phyloP scores from a whole-genome alignment of 495 filamentous ascomycete species.

The Daldinia vernicosa region DNA sequence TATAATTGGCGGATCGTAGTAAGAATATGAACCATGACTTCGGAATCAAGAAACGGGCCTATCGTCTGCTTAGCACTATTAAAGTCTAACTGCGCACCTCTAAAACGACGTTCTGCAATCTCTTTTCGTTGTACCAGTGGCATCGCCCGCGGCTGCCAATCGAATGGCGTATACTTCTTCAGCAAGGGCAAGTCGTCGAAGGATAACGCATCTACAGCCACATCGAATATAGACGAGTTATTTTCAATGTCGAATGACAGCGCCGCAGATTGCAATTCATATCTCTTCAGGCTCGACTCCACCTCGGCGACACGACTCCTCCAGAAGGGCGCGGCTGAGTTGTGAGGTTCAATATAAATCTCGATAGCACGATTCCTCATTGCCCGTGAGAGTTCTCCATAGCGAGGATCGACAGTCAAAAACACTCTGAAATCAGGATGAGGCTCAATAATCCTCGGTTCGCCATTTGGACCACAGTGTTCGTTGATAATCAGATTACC shows the following conservation, averaged over 20 bases:
- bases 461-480: constrained; percentile 82
- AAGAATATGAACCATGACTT: constrained; percentile 24
- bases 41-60: constrained; percentile 20
- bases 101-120: background rate
- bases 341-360: constrained; percentile 70
- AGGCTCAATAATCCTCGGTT: constrained; percentile 78
- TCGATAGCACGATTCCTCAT: constrained; percentile 97
- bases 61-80: background rate
- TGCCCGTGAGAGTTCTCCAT: constrained; percentile 93
- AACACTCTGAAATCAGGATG: constrained; percentile 93
- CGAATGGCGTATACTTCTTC: constrained; percentile 41
- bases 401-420: constrained; percentile 89
- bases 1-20: constrained; percentile 27
- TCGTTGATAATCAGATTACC: constrained; percentile 91
- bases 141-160: background rate
- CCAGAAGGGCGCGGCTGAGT: constrained; percentile 25
- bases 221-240: constrained; percentile 23
- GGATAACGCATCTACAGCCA: constrained; percentile 51
- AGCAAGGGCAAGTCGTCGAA: constrained; percentile 48
- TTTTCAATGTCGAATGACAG: constrained; percentile 24
- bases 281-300: constrained; percentile 55
- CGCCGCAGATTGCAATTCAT: constrained; percentile 36
- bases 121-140: background rate
- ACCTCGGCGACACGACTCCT: constrained; percentile 50
- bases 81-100: background rate